Evolutionary conservation across 305 asterid species (phyloP), one percentile per base, ranked within the genome.

Genomic region (Fraxinus sp.): DNA sequence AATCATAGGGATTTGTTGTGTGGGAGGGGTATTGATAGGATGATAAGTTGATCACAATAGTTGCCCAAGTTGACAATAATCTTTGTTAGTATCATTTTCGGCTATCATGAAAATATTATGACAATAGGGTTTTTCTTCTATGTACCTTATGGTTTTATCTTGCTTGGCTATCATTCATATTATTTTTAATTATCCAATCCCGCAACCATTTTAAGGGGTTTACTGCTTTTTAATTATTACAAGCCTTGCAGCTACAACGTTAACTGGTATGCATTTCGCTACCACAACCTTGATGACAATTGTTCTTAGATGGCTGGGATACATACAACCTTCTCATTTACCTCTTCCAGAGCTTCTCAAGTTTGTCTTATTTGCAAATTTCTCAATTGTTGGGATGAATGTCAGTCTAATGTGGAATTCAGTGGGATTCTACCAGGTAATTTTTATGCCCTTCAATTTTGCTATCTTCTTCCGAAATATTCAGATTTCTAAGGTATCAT

Each of bases 341-440:
- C 97, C 97, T 82, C 72, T 78, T 37, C 30, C 82, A 3, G 97
- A 93, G 85, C 97, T 93, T 86, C 87, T 93, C 82, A 91, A 89
- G 81, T 93, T 93, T 83, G 89, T 93, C 57, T 49, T 93, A 77
- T 92, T 92, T 84, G 97, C 97, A 26, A 93, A 93, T 85, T 92
- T 93, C 89, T 93, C 97, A 78, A 91, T 93, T 74, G 96, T 93
- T 28, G 97, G 97, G 87, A 93, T 93, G 97, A 93, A 93, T 89
- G 93, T 93, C 82, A 93, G 97, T 85, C 89, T 93, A 76, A 93
- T 93, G 97, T 93, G 97, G 97, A 93, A 93, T 80, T 92, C 97
- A 0, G 97, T 93, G 82, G 97, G 97, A 86, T 93, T 93, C 84
- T 93, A 93, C 89, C 97, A 92, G 94, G 95, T 91, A 89, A 82